phyloP scores from a whole-genome alignment of 2,329 filamentous ascomycete species.

The Cladosporium sp. region DNA sequence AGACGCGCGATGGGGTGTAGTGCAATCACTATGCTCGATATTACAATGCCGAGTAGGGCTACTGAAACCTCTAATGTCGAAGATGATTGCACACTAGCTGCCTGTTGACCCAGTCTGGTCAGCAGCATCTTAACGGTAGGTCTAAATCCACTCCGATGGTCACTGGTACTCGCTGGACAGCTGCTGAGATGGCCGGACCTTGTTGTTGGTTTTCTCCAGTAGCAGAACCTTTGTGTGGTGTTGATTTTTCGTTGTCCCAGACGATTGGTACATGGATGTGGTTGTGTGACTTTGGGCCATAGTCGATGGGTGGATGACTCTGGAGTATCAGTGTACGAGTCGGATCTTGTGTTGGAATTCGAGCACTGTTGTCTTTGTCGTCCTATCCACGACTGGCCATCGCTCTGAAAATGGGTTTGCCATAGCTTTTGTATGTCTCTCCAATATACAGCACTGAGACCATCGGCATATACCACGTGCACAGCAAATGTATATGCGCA shows the following conservation, averaged over 20 bases:
- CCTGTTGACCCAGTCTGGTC: background rate
- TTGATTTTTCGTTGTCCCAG: background rate
- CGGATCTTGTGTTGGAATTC: background rate
- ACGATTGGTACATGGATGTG: background rate
- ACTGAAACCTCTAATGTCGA: background rate
- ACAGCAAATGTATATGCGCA: background rate
- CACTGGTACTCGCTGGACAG: background rate
- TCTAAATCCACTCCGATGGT: background rate
- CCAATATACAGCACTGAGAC: background rate
- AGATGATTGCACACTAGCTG: background rate
- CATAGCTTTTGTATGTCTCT: no score
- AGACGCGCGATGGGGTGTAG: background rate
- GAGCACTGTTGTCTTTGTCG: background rate
- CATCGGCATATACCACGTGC: background rate
- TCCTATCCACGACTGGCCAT: no score
- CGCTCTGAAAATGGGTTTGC: no score
- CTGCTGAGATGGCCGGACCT: background rate
- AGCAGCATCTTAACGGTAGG: background rate
- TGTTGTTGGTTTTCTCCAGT: background rate
- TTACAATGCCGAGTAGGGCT: background rate
- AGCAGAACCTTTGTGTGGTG: background rate
- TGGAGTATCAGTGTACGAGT: background rate
- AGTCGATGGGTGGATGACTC: no score
- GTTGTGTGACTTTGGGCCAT: background rate
- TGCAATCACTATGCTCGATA: background rate